A percentile compares a stretch with the other conserved stretches of the same genome.
phyloP scores from a whole-genome alignment of 345 rosid species.

The Raphanus sativus region DNA sequence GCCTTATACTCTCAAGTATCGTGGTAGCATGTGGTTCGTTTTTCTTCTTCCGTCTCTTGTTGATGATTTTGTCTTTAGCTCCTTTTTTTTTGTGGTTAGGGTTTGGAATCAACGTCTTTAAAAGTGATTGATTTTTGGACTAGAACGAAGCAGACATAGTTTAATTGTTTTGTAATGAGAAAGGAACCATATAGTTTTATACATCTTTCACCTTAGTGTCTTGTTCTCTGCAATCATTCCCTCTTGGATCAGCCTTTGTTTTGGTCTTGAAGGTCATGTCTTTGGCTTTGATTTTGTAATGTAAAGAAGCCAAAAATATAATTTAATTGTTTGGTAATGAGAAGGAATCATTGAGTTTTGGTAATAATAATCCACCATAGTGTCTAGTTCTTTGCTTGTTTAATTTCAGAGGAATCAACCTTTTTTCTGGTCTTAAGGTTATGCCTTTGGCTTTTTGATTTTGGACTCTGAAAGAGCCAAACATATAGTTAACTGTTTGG shows the following conservation, averaged over 20 bases:
- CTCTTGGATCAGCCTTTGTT: too few relatives aligned
- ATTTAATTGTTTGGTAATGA: background rate
- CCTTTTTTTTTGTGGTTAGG: background rate
- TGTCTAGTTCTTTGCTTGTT: too few relatives aligned
- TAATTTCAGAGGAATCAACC: too few relatives aligned
- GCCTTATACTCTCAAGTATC: slow-evolving; percentile 88
- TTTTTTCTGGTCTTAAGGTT: too few relatives aligned
- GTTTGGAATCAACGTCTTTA: background rate
- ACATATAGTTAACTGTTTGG: too few relatives aligned
- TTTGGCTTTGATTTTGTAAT: background rate
- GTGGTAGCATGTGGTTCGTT: slow-evolving; percentile 43
- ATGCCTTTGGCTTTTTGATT: too few relatives aligned
- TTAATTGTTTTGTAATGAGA: background rate
- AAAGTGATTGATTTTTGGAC: background rate
- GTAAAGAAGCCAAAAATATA: background rate
- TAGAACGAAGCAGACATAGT: background rate
- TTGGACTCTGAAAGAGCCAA: too few relatives aligned
- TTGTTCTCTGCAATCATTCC: background rate
- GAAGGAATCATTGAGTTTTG: too few relatives aligned
- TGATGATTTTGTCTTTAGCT: background rate
- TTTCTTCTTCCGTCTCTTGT: background rate
- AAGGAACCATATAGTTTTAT: background rate
- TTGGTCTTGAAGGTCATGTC: too few relatives aligned
- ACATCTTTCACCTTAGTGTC: too few relatives aligned
- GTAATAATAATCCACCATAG: too few relatives aligned